Base-by-base conservation (phyloP, 441 rosid genomes). In the Brassica hybrid region DNA sequence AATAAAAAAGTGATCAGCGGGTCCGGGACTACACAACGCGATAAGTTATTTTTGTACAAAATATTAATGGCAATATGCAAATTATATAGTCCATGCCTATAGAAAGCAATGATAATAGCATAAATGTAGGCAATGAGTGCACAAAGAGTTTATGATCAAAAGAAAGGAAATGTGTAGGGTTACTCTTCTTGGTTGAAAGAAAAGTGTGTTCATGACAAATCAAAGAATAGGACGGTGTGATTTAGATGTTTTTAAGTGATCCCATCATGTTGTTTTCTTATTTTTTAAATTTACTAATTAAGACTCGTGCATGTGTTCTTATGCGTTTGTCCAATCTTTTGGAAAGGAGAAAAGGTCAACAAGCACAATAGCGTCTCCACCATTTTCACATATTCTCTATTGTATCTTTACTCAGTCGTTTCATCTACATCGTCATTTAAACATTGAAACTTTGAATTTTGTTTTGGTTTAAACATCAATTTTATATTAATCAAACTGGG, bases 311-410 rank as follows among this genome's bases (percentile, higher is more conserved):
- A 79, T 79, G 82, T 79, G 79, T 79, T 77, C 56, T 50, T 62
- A 64, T 69, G 79, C 72, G 36, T 69, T 63, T 79, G 75, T 74
- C 72, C 67, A 79, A 64, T 57, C 78, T 74, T 74, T 45, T 64
- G 63, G 63, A 74, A 57, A 79, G 45, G 66, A 45, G 71, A 64
- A 67, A 83, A 82, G 77, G 83, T 75, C 84, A 84, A 81, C 84
- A 76, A 70, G 82, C 79, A 38, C 77, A 78, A 83, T 81, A 86
- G 87, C 78, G 78, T 71, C 77, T 30, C 86, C 90, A 89, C 90
- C 76, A 70, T 36, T 76, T 80, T 57, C 69, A 78, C 65, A 81
- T 59, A 67, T 60, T 65, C 45, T 72, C 63, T 13, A 1, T 58
- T 5, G 56, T n/a, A 50, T 50, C 56, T 50, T 50, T 14, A 50